Evolutionary conservation across 2,329 filamentous ascomycete genomes (phyloP), one percentile per base, ranked within the genome.

Genomic region (Beauveria varroae): DNA sequence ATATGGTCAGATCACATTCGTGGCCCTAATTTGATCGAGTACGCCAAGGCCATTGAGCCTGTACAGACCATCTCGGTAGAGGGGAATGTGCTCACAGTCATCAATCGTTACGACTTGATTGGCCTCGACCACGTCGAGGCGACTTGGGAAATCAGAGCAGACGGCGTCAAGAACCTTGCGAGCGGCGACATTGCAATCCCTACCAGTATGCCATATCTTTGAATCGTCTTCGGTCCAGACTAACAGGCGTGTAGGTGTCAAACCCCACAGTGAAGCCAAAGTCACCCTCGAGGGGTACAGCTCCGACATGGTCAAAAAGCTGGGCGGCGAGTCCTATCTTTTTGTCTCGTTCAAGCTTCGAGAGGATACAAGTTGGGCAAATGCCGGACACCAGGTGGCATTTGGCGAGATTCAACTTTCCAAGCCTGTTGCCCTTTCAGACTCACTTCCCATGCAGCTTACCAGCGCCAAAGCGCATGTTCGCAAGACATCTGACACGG

Each of bases 11-110:
- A 76, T n/a, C 81, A 84, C 64, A 76, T 72, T 0, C 79, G 81
- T 0, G 78, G 76, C 0, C 80, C 81, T 0, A 82, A 83, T 0
- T 68, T 86, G 22, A 63, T 72, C 9, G 82, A 86, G 66, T 81
- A 83, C 65, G 80, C 80, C 65, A 86, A 86, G 66, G 80, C 79
- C 8, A 83, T 86, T 61, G 80, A 85, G 65, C 85, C 84, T 0
- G 78, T 87, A 54, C 78, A 82, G 65, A 78, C 81, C 9, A 70
- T 81, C 12, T 73, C 63, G 0, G 67, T 82, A 5, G 68, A 77
- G 8, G 76, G 75, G 1, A 67, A 73, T n/a, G 68, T 70, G 2
- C 71, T 84, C 2, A 74, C 73, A 4, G 74, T 85, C 16, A 67
- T 79, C 63, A 85, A 84, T 61, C 75, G 79, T 12, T 83, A 86